Evolutionary conservation across 306 rosid genomes (phyloP), one percentile per base, ranked within the genome.

Genomic region (Cucumis cinereus): DNA sequence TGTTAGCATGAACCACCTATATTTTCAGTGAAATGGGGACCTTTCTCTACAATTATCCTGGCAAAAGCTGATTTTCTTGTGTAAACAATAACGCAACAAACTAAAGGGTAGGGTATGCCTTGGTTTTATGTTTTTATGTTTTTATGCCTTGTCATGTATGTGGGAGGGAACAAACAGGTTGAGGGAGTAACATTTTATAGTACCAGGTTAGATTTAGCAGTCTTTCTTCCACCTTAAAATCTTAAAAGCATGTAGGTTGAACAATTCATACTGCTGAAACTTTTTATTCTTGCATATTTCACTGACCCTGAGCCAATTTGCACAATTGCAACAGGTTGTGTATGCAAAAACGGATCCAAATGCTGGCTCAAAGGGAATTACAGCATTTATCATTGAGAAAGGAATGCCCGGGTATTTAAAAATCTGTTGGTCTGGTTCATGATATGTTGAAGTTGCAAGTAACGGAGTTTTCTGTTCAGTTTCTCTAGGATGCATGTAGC

Each of bases 331-430:
- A 73, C 93, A 93, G 97, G 89, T 93, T 88, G 89, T 93, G 64
- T 93, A 93, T 75, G 98, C 94, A 54, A 93, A 93, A 86, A 93
- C 98, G 33, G 90, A 91, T 82, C 59, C 81, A 79, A 84, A 82
- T 45, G 96, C 90, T 26, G 93, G 96, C 62, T 91, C 98, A 79
- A 93, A 91, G 85, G 98, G 98, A 84, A 91, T 93, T 58, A 91
- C 97, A 16, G 94, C 98, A 75, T 93, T 93, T 84, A 93, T 93
- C 79, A 90, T 93, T 8, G 97, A 93, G 85, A 93, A 91, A 81
- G 98, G 96, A 86, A 91, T 89, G 90, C 91, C 96, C 23, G 97
- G 98, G 97, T 91, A 86, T 57, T 78, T 77, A 55, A 73, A 64
- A 81, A 73, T 81, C 56, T 68, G 81, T 78, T 86, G 62, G 53